These are phyloP conservation scores for Mycotypha africana DNA, from an alignment of 371 early-diverging fungal genomes.

Conservation along the genomic window DNA sequence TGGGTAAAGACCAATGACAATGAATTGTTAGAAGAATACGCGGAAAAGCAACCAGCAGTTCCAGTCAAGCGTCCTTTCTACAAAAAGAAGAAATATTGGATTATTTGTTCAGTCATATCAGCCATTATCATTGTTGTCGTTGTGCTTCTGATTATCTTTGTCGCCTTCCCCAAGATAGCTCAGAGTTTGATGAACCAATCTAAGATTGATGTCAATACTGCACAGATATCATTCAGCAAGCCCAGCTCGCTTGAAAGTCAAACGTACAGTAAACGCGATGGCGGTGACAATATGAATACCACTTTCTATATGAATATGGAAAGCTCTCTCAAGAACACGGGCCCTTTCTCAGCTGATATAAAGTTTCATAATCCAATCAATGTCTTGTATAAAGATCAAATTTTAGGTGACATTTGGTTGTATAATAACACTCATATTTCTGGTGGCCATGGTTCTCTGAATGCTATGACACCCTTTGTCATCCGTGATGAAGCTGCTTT, in stretches of 20 bases:
- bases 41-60: conserved; percentile 31
- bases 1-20: conserved; percentile 5
- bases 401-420: conserved; percentile 48
- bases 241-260: conserved; percentile 14
- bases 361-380: conserved; percentile 40
- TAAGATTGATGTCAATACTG: conserved; percentile 38
- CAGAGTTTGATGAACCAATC: conserved; percentile 45
- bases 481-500: conserved; percentile 43
- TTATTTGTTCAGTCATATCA: conserved; percentile 42
- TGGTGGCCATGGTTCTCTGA: conserved; percentile 43
- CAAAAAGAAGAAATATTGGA: conserved; percentile 51
- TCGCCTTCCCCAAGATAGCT: conserved; percentile 54
- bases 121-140: conserved; percentile 44
- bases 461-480: conserved; percentile 37
- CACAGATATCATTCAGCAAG: conserved; percentile 48
- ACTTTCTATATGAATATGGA: conserved; percentile 49
- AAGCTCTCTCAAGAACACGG: conserved; percentile 47
- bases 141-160: conserved; percentile 45
- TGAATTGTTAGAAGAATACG: conserved; percentile 28
- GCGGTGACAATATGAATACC: conserved; percentile 24
- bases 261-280: conserved; percentile 27
- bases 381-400: conserved; percentile 32
- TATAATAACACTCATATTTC: conserved; percentile 42
- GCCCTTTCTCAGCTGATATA: conserved; percentile 50
- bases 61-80: conserved; percentile 37